phyloP scores from a whole-genome alignment of 345 rosid genomes.

The Brassica incana region DNA sequence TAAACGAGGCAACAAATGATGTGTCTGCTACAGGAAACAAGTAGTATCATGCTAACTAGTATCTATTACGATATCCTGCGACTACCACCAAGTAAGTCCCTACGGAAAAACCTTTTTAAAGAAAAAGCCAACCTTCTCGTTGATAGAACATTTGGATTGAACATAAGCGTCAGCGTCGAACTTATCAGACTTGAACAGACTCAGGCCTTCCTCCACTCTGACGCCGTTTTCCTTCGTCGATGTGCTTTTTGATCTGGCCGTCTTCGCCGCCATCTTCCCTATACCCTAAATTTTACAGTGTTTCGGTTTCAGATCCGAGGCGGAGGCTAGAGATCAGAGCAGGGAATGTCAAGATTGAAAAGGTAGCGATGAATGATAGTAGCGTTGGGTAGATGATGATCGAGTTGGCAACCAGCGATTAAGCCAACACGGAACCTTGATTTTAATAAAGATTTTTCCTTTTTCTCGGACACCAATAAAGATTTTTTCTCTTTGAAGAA shows the following conservation, averaged over 20 bases:
- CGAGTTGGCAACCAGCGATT: constrained; percentile 34
- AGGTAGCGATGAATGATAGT: constrained; percentile 2
- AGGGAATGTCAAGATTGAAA: background rate
- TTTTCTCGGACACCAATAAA: too few species aligned
- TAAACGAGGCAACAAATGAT: background rate
- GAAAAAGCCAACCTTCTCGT: constrained; percentile 68
- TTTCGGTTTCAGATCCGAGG: constrained; percentile 27
- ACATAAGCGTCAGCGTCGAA: constrained; percentile 92
- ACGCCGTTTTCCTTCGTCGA: constrained; percentile 75
- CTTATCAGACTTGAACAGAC: constrained; percentile 81
- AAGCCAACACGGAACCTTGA: too few species aligned
- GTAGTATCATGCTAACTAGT: background rate
- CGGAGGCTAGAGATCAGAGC: constrained; percentile 1
- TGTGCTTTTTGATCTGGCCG: constrained; percentile 60
- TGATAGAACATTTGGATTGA: constrained; percentile 92
- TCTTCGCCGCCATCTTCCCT: constrained; percentile 58
- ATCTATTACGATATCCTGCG: too few species aligned
- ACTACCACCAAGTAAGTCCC: too few species aligned
- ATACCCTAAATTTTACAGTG: constrained; percentile 10
- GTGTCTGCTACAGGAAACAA: background rate
- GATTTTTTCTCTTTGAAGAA: too few species aligned
- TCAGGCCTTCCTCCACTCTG: constrained; percentile 80
- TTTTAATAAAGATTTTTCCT: too few species aligned
- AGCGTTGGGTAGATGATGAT: constrained; percentile 30
- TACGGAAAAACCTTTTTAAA: background rate